Evolutionary conservation across 495 filamentous ascomycete species (phyloP), one percentile per base, ranked within the genome.

Genomic region (Penicillium psychrofluorescens): DNA sequence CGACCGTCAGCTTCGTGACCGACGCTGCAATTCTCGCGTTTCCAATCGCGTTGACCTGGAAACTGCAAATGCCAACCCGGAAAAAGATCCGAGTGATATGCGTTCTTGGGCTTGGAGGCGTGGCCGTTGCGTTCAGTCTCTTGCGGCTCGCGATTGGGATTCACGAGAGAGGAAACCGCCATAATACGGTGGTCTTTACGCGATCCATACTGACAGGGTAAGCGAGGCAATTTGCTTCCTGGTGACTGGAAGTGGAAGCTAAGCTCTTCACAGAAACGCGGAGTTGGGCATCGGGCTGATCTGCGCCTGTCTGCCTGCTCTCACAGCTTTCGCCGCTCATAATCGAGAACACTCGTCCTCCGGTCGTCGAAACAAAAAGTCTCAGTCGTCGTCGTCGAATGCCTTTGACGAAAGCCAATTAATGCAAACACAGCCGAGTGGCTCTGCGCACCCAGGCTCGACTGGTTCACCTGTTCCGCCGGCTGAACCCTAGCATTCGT

Each of bases 1-100:
- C 59, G 3, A 46, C 55, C 29, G 53, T 66, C 34, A 59, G 56
- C 30, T 52, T 64, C 8, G 35, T 60, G 13, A 55, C 54, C 10
- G 63, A 67, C 42, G 37, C 60, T n/a, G 50, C 53, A 8, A 62
- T 67, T 29, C 48, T 67, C 14, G 43, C 52, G 2, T 46, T 59
- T 22, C 62, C 62, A 4, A 41, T 63, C 6, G 61, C 58, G 5
- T 41, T 66, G 38, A 51, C 56, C 8, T 58, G 55, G 49, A 43
- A 45, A 4, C 44, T 66, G 43, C 53, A 64, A 29, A 59, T 66
- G 58, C 46, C 50, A n/a, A 13, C 50, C 11, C 44, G 43, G 42
- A 59, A 58, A 43, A 59, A 58, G 41, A 8, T 64, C 28, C 53
- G 52, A 29, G 47, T 67, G 22, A 38, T 54, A 4, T 55, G 47